Evolutionary conservation across 257 asterid genomes (phyloP), one percentile per base, ranked within the genome.

Genomic region (Verbena officinalis): DNA sequence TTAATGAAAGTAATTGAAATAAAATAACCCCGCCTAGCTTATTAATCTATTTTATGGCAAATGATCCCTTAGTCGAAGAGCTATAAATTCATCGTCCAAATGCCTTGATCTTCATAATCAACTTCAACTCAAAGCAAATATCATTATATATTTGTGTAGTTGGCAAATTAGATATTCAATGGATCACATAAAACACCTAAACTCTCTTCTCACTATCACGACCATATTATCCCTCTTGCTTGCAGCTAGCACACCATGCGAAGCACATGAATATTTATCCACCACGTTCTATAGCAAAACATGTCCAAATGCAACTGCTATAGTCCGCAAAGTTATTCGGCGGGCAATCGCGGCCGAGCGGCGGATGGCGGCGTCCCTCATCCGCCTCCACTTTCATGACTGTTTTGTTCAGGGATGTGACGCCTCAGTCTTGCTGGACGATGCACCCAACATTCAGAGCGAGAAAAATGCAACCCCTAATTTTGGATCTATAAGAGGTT

Each of bases 321-420:
- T 49, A 21, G 71, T 82, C 64, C 80, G 81, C 9, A 71, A 27
- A 1, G 34, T 80, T 12, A 75, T 82, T 46, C 46, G 82, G 1
- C 67, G 31, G 9, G 83, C 86, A 4, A 22, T 79, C 0, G 44
- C 73, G 0, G 30, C 42, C 0, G 87, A 78, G 59, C 59, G 82
- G 0, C 66, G 82, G 4, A 82, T 82, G 84, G 85, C 84, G 0
- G 83, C 82, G 1, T 83, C 85, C 7, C 71, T 79, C 65, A 64
- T 83, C 16, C 85, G 85, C 4, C 83, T 82, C 53, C 83, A 70
- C n/a, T 82, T 82, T 62, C 84, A 82, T 42, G 88, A 79, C 27
- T 78, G 88, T 73, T 79, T 79, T 33, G 83, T 79, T 1, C 84
- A 80, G 62, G 85, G 84, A 7, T 73, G 81, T 33, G 81, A 72